Conservation (phyloP, 495 filamentous ascomycete species). For the Penicillium manginii region DNA sequence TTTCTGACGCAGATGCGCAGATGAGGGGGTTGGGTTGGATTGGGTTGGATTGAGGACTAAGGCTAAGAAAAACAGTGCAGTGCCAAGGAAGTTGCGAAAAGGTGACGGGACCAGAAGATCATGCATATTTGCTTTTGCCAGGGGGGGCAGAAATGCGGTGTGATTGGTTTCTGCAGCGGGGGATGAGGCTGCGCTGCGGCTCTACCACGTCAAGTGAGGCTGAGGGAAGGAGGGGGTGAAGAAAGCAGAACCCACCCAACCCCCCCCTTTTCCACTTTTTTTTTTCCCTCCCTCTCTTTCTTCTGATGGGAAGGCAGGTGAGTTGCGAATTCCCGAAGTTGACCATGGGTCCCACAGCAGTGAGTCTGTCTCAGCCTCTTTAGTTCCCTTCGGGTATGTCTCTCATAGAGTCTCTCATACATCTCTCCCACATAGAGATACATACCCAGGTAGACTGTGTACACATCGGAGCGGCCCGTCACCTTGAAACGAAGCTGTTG, state of each 20-base stretch:
- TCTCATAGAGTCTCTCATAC: no score
- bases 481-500: background rate
- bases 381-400: no score
- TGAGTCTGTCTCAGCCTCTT: no score
- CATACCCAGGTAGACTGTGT: no score
- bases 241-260: constrained; percentile 10
- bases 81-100: background rate
- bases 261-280: background rate
- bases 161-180: constrained; percentile 7
- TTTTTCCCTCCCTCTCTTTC: background rate
- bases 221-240: constrained; percentile 17
- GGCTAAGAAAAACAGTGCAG: no score
- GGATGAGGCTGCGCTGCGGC: constrained; percentile 36
- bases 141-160: background rate
- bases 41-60: no score
- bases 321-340: background rate
- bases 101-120: background rate
- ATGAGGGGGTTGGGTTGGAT: no score
- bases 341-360: background rate
- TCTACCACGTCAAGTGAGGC: constrained; percentile 32
- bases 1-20: no score
- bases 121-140: background rate
- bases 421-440: no score
- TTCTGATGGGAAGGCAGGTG: background rate
- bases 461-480: no score